A percentile compares a stretch with the other conserved stretches of the same genome.
These are phyloP conservation scores for Cucurbita ficifolia DNA, from an alignment of 306 rosid genomes.

Conservation along the genomic window DNA sequence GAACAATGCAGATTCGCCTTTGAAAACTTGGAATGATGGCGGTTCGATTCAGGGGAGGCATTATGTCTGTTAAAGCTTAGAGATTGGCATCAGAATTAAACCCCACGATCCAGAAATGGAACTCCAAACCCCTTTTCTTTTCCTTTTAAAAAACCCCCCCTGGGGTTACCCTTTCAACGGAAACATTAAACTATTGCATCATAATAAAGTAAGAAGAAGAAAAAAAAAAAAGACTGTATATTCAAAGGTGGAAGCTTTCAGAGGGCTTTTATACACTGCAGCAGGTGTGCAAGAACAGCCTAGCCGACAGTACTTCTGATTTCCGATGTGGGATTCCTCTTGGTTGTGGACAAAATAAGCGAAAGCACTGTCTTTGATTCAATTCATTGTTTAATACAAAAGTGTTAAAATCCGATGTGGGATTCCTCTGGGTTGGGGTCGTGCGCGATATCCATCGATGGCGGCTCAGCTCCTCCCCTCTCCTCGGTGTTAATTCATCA, in stretches of 20 bases:
- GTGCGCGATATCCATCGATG: slow-evolving; percentile 3
- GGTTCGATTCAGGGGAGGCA: slow-evolving; percentile 32
- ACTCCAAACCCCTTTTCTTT: no score
- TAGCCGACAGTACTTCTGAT: neutral
- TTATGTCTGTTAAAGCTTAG: neutral
- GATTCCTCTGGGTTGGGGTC: neutral
- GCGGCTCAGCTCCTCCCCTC: neutral
- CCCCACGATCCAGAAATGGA: no score
- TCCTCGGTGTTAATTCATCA: slow-evolving; percentile 19
- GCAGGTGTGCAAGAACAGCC: neutral
- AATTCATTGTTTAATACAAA: no score
- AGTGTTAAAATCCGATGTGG: neutral
- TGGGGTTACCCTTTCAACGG: neutral
- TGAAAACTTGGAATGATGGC: slow-evolving; percentile 34
- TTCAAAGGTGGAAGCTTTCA: neutral
- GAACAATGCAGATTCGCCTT: neutral
- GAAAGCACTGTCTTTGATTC: no score
- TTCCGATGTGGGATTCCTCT: neutral
- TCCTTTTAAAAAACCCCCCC: neutral
- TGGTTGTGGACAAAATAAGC: neutral
- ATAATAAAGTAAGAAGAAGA: neutral
- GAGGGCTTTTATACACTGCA: neutral
- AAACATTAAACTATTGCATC: neutral
- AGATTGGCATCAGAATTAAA: no score
- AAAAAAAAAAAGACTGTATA: neutral